Percentiles rank a stretch among this genome's conserved stretches.
These are phyloP conservation scores for Populus nigra DNA, from an alignment of 345 rosid species.

Conservation along the genomic window DNA sequence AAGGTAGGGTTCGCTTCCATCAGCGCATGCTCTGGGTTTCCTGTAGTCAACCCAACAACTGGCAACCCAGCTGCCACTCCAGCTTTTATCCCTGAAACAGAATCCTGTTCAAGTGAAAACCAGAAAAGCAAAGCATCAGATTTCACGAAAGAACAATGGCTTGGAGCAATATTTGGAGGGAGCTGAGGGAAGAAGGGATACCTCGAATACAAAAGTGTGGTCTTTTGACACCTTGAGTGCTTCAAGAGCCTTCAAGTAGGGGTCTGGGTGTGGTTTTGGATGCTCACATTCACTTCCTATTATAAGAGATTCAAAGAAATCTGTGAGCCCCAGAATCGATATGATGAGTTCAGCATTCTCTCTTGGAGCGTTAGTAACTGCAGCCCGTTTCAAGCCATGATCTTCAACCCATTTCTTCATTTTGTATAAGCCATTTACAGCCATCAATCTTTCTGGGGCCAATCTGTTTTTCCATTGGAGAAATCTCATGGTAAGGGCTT, in stretches of 20 bases:
- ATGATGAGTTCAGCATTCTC: conserved; percentile 37
- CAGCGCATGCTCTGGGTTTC: conserved; percentile 33
- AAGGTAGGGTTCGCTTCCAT: conserved; percentile 29
- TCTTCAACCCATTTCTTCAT: conserved; percentile 37
- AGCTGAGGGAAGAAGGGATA: not conserved
- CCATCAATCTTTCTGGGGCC: conserved; percentile 35
- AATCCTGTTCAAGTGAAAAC: conserved; percentile 24
- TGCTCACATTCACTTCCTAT: conserved; percentile 34
- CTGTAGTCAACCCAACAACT: conserved; percentile 32
- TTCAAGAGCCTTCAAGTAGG: conserved; percentile 41
- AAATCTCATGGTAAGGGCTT: not conserved
- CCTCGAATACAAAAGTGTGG: conserved; percentile 43
- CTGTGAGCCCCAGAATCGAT: conserved; percentile 28
- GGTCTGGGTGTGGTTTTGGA: conserved; percentile 44
- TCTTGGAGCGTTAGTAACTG: conserved; percentile 46
- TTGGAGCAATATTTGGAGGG: no score
- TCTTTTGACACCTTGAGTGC: conserved; percentile 32
- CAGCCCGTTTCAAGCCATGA: conserved; percentile 39
- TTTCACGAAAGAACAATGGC: no score
- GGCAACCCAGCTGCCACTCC: conserved; percentile 48
- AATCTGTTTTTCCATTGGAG: conserved; percentile 20
- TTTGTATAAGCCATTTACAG: conserved; percentile 35
- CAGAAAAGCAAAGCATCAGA: not conserved
- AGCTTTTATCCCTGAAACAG: conserved; percentile 41
- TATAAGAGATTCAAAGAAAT: conserved; percentile 34